phyloP scores from a whole-genome alignment of 148 eudicot genomes.

The Simmondsia chinensis region DNA sequence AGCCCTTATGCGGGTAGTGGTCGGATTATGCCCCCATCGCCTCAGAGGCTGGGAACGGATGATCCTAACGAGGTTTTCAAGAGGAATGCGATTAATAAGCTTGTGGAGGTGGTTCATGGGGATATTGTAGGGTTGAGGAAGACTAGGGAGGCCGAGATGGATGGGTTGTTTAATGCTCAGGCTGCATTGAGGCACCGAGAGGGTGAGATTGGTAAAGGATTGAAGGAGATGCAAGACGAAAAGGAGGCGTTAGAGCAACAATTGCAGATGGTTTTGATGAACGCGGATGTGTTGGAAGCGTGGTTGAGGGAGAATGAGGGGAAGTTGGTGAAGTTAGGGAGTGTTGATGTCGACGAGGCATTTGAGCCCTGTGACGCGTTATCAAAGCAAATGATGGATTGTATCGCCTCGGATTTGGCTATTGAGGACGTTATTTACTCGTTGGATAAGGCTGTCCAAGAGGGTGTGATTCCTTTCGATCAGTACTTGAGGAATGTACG shows the following conservation, averaged over 20 bases:
- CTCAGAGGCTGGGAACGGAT: constrained; percentile 35
- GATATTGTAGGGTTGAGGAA: constrained; percentile 68
- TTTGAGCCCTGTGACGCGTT: constrained; percentile 65
- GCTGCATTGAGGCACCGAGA: constrained; percentile 56
- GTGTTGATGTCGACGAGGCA: constrained; percentile 52
- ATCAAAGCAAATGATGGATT: constrained; percentile 81
- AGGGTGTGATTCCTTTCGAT: constrained; percentile 71
- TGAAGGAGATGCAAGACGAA: constrained; percentile 73
- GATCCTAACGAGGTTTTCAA: constrained; percentile 69
- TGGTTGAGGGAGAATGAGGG: constrained; percentile 82
- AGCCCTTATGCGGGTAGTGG: constrained; percentile 47
- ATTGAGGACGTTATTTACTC: constrained; percentile 83
- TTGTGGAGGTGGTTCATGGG: constrained; percentile 55
- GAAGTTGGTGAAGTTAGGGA: constrained; percentile 29
- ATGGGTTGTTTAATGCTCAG: constrained; percentile 58
- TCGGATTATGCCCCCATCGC: constrained; percentile 17
- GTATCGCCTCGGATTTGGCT: constrained; percentile 68
- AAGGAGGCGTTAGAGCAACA: constrained; percentile 82
- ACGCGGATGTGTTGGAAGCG: constrained; percentile 64
- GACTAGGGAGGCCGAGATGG: constrained; percentile 76
- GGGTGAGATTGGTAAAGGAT: constrained; percentile 39
- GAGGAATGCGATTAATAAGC: constrained; percentile 60
- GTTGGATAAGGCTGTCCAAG: constrained; percentile 81
- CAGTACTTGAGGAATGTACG: constrained; percentile 81
- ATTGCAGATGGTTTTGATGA: constrained; percentile 75